Percentiles rank a stretch among this genome's conserved stretches.
phyloP scores from a whole-genome alignment of 2,329 filamentous ascomycete species.

The Aspergillus ustus region DNA sequence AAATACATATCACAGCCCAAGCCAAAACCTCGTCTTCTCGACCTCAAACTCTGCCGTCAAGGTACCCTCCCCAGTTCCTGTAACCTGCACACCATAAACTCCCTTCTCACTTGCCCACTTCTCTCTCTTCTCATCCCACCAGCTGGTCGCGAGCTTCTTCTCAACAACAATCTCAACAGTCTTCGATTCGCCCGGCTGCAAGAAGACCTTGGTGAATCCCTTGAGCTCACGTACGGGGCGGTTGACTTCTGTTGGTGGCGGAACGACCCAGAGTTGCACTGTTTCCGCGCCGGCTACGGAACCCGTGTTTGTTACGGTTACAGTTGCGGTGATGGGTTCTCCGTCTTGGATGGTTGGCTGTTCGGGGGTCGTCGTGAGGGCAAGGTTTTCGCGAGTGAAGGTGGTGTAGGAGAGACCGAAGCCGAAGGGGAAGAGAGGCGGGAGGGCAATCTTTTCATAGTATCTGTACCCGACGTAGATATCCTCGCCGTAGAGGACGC shows the following conservation, averaged over 20 bases:
- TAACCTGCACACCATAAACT: constrained; percentile 67
- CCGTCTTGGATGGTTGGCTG: constrained; percentile 45
- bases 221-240: constrained; percentile 66
- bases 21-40: constrained; percentile 69
- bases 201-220: constrained; percentile 66
- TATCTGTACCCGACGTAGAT: constrained; percentile 81
- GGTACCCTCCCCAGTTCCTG: constrained; percentile 57
- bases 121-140: constrained; percentile 70
- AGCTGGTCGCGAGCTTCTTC: constrained; percentile 69
- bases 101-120: constrained; percentile 71
- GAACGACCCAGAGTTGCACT: constrained; percentile 60
- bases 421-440: constrained; percentile 76
- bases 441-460: constrained; percentile 72
- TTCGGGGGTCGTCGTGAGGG: constrained; percentile 32
- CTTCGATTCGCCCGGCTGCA: constrained; percentile 65
- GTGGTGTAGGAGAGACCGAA: constrained; percentile 79
- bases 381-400: constrained; percentile 62
- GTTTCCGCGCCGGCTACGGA: constrained; percentile 58
- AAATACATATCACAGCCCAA: constrained; percentile 55
- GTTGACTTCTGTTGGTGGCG: constrained; percentile 56
- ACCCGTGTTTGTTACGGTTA: constrained; percentile 59
- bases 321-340: constrained; percentile 53
- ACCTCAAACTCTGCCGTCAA: constrained; percentile 62
- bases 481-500: constrained; percentile 78
- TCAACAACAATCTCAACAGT: constrained; percentile 59